Evolutionary conservation across 2,329 filamentous ascomycete genomes (phyloP).

Genomic region (Coniochaeta sp.): DNA sequence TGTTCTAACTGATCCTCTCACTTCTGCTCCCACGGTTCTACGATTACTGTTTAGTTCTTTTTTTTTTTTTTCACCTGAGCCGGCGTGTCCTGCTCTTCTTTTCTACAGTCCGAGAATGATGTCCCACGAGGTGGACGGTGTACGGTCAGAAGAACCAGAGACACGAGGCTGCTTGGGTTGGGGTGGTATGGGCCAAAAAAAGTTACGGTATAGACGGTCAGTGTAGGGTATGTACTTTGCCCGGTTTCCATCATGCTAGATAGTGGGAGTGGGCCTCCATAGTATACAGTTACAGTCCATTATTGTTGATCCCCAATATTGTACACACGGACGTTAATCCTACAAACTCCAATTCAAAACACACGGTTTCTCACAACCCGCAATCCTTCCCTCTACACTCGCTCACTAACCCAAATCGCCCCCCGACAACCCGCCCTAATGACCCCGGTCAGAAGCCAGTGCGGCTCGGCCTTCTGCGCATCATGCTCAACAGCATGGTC

Average conservation of each 20-base stretch:
- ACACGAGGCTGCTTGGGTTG: background rate
- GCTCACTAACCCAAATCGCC: conserved; percentile 87
- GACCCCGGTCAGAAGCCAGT: conserved; percentile 78
- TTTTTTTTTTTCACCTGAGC: background rate
- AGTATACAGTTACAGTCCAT: too few species aligned
- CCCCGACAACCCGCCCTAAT: conserved; percentile 86
- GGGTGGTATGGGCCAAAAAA: background rate
- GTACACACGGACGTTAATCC: background rate
- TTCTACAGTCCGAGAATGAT: background rate
- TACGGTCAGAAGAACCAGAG: background rate
- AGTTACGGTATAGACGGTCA: background rate
- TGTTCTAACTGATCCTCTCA: background rate
- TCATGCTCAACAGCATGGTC: conserved; percentile 94
- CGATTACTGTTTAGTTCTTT: background rate
- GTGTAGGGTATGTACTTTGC: background rate
- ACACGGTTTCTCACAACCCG: too few species aligned
- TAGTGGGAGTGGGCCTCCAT: background rate
- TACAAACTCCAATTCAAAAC: too few species aligned
- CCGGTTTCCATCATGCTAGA: background rate
- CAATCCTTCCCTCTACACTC: conserved; percentile 24
- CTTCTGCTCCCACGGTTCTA: background rate
- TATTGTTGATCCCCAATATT: too few species aligned
- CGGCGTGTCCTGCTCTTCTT: background rate
- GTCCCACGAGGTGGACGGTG: background rate
- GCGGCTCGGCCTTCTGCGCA: conserved; percentile 80